Conservation (phyloP, 306 rosid species). For the Vicia villosa region DNA sequence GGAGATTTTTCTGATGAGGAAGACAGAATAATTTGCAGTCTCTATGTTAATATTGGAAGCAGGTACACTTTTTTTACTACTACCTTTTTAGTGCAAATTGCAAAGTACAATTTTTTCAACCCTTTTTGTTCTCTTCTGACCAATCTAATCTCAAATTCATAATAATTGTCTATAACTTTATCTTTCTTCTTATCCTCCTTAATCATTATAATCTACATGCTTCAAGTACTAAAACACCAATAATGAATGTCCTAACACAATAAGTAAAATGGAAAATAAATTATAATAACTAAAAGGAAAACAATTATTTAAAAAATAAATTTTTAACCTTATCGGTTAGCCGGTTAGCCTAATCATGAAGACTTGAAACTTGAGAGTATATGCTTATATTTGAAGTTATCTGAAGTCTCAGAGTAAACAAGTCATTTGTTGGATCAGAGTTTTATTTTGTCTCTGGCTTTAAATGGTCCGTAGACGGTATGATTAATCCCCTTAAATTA, state of each 20-base stretch:
- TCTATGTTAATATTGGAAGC: slow-evolving; percentile 93
- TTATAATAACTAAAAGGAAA: background rate
- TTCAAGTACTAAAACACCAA: slow-evolving; percentile 5
- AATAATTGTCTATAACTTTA: background rate
- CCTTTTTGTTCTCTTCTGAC: slow-evolving; percentile 12
- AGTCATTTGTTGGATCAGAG: too few species aligned
- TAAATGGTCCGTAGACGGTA: too few species aligned
- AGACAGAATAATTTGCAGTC: slow-evolving; percentile 86
- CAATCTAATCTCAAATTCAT: slow-evolving; percentile 19
- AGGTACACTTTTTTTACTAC: slow-evolving; percentile 46
- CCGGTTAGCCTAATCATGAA: too few species aligned
- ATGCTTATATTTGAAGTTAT: too few species aligned
- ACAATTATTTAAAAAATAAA: too few species aligned
- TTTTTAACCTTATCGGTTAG: too few species aligned
- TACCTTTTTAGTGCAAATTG: slow-evolving; percentile 18
- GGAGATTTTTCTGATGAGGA: slow-evolving; percentile 95
- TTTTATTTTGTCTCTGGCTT: too few species aligned
- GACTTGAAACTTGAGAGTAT: too few species aligned
- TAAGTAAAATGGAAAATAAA: slow-evolving; percentile 21
- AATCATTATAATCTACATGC: slow-evolving; percentile 16
- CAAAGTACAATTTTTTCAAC: slow-evolving; percentile 28
- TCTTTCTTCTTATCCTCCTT: background rate
- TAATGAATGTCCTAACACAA: slow-evolving; percentile 30
- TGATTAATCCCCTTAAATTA: too few species aligned
- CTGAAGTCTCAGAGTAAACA: too few species aligned